Conservation (phyloP, 2,329 filamentous ascomycete genomes). For the Aspergillus sp. region DNA sequence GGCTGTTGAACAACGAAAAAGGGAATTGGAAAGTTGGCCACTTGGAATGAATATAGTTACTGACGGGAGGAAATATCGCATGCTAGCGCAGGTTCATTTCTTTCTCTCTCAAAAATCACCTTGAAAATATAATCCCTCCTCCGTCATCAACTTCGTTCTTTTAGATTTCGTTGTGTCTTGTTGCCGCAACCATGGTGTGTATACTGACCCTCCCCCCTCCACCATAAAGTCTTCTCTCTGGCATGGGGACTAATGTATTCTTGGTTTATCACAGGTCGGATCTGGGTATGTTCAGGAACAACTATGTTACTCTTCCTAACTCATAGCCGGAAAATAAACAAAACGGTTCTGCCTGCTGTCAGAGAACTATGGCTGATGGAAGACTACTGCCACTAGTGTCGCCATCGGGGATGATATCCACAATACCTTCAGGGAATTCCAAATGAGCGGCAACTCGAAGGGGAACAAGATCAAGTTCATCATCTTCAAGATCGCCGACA, state of each 20-base stretch:
- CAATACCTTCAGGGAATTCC: conserved; percentile 40
- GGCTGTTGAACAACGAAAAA: conserved; percentile 3
- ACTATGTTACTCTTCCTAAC: too few relatives aligned
- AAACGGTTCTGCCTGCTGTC: too few relatives aligned
- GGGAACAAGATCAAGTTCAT: conserved; percentile 38
- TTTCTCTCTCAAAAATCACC: background rate
- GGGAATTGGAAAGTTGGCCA: background rate
- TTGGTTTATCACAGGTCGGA: conserved; percentile 22
- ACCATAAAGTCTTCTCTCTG: too few relatives aligned
- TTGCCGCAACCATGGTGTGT: background rate
- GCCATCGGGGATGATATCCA: conserved; percentile 41
- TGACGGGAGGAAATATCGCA: background rate
- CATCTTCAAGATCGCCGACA: conserved; percentile 46
- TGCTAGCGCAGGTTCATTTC: background rate
- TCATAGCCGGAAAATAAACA: too few relatives aligned
- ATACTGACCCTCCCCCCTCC: too few relatives aligned
- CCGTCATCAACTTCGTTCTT: background rate
- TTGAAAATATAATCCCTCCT: background rate
- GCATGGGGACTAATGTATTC: conserved; percentile 3
- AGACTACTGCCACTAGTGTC: conserved; percentile 27
- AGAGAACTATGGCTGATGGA: too few relatives aligned
- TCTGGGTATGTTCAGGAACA: conserved; percentile 23
- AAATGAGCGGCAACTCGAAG: conserved; percentile 29
- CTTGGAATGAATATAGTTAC: background rate
- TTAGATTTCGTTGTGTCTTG: conserved; percentile 3